Percentiles rank a stretch among this genome's conserved stretches.
Evolutionary conservation across 176 grass and related monocot genomes (phyloP).

Genomic region (Juncus effusus): DNA sequence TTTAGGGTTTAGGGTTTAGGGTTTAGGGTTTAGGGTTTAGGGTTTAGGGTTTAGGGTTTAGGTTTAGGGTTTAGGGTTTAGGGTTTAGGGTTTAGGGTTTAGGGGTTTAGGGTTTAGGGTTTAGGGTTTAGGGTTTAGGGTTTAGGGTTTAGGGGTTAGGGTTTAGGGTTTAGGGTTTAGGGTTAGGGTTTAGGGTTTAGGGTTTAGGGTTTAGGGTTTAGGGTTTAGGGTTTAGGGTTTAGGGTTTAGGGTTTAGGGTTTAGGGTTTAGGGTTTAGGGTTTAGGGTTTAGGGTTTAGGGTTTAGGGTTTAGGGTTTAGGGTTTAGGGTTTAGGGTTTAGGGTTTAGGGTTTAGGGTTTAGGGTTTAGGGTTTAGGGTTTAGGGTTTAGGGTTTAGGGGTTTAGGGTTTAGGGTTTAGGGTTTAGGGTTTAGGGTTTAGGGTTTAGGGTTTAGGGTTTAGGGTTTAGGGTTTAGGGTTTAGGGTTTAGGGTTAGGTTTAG

Average conservation of each 20-base stretch:
- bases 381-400: too few species aligned
- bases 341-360: slow-evolving; percentile 21
- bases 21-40: slow-evolving; percentile 34
- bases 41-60: slow-evolving; percentile 34
- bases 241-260: slow-evolving; percentile 33
- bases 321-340: slow-evolving; percentile 25
- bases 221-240: slow-evolving; percentile 26
- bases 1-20: slow-evolving; percentile 22
- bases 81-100: slow-evolving; percentile 29
- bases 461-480: slow-evolving; percentile 22
- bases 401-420: not conserved
- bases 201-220: slow-evolving; percentile 25
- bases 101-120: too few species aligned
- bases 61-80: slow-evolving; percentile 27
- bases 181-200: slow-evolving; percentile 18
- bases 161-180: slow-evolving; percentile 33
- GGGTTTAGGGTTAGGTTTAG: slow-evolving; percentile 21
- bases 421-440: slow-evolving; percentile 5
- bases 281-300: slow-evolving; percentile 27
- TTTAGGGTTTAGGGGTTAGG: too few species aligned
- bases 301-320: slow-evolving; percentile 27
- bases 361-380: slow-evolving; percentile 21
- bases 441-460: slow-evolving; percentile 16
- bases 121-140: slow-evolving; percentile 12
- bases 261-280: slow-evolving; percentile 30